Percentiles rank a stretch among this genome's conserved stretches.
Conservation (phyloP, 768 basidiomycete species). For the Macrolepiota fuliginosa region DNA sequence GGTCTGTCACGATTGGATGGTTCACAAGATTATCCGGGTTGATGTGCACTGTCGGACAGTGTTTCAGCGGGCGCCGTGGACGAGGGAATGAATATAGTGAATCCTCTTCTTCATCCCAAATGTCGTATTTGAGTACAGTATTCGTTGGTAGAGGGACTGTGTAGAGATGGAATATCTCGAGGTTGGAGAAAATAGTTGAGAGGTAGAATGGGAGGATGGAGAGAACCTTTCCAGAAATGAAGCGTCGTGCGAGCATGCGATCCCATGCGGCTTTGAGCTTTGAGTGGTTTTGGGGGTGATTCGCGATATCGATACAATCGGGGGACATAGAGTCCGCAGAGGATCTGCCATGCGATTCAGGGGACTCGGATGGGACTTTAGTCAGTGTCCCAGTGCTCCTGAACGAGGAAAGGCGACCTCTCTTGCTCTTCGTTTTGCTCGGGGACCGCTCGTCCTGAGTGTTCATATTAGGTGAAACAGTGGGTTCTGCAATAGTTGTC, state of each 20-base stretch:
- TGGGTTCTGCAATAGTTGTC: slow-evolving; percentile 16
- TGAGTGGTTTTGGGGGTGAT: slow-evolving; percentile 60
- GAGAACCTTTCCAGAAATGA: slow-evolving; percentile 51
- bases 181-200: slow-evolving; percentile 52
- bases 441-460: slow-evolving; percentile 10
- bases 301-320: background rate
- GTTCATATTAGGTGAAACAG: background rate
- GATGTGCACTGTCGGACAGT: background rate
- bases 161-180: slow-evolving; percentile 46
- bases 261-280: slow-evolving; percentile 65
- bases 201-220: slow-evolving; percentile 69
- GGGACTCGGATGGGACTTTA: background rate
- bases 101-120: slow-evolving; percentile 15
- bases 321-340: background rate
- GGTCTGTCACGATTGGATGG: slow-evolving; percentile 2
- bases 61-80: background rate
- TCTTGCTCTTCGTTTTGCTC: slow-evolving; percentile 18
- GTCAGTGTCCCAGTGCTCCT: background rate
- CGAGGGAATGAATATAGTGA: slow-evolving; percentile 2
- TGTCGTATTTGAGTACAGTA: slow-evolving; percentile 22
- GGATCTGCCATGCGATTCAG: background rate
- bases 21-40: slow-evolving; percentile 5
- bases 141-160: slow-evolving; percentile 57
- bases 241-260: slow-evolving; percentile 58
- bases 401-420: slow-evolving; percentile 5